Base-by-base conservation (phyloP, 1,284 basidiomycete genomes). In the Dichomitus squalens region DNA sequence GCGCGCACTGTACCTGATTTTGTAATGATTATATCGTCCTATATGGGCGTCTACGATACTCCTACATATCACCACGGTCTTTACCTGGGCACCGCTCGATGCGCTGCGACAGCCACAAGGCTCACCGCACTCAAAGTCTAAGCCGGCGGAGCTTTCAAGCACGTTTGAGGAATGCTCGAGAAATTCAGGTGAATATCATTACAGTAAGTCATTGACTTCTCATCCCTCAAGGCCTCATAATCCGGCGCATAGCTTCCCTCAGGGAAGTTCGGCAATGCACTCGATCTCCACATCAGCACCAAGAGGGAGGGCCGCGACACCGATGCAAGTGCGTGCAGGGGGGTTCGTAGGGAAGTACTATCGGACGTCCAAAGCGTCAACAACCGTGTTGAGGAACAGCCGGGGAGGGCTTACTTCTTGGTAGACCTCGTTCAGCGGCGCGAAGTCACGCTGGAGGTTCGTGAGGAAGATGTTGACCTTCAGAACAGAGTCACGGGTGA, bases 281-380 rank as follows among this genome's bases (percentile, higher is more conserved):
- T 89, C 87, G 43, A 89, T 83, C 74, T 88, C 86, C 31, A 89
- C 79, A 58, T 79, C 79, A 2, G 84, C 86, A 11, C 82, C 82
- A 50, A 84, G 63, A 0, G 87, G 85, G 14, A 90, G 77, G 20
- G 77, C 70, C 2, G 77, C 79, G 16, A 89, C 87, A 4, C 85
- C 86, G 39, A 90, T 72, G 66, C 86, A 88, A 9, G 87, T 88
- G 43, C 86, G 76, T 25, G 86, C 85, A 21, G 86, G 86, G n/a
- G 66, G 65, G 53, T 64, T 57, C 31, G 43, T 71, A 18, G 76
- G 70, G 63, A 86, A 85, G 68, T 80, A 84, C 85, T 86, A 53
- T 31, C n/a, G 36, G 21, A 31, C 31, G 29, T 53, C 20, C 35
- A 44, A 11, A 7, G 9, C n/a, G 18, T 47, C 11, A 47, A n/a